These are phyloP conservation scores for Phytopythium boreale DNA, from an alignment of 352 stramenopile species.

Conservation along the genomic window DNA sequence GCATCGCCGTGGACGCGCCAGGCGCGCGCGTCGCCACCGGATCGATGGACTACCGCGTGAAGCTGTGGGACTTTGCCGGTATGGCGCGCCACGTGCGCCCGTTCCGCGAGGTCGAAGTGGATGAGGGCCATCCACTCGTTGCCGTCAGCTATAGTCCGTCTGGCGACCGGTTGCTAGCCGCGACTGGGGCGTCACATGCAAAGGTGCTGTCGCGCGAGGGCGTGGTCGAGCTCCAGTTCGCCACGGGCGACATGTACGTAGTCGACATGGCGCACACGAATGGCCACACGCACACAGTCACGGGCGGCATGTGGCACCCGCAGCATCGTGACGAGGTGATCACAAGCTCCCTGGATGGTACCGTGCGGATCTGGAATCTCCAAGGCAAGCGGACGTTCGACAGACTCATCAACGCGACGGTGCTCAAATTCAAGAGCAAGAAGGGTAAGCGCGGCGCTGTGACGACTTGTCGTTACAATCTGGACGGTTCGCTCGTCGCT, in stretches of 20 bases:
- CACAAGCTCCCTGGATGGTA: slow-evolving; percentile 78
- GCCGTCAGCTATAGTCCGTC: slow-evolving; percentile 80
- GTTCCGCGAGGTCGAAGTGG: slow-evolving; percentile 77
- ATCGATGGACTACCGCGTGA: slow-evolving; percentile 83
- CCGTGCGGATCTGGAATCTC: slow-evolving; percentile 73
- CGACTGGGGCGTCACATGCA: slow-evolving; percentile 68
- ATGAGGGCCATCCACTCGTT: slow-evolving; percentile 76
- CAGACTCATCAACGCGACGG: slow-evolving; percentile 78
- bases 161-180: slow-evolving; percentile 66
- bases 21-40: slow-evolving; percentile 71
- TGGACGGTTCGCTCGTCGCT: slow-evolving; percentile 55
- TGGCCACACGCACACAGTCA: slow-evolving; percentile 76
- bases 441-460: slow-evolving; percentile 68
- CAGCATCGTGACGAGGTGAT: slow-evolving; percentile 68
- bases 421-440: slow-evolving; percentile 84
- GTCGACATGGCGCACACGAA: slow-evolving; percentile 85
- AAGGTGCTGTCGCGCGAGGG: slow-evolving; percentile 79
- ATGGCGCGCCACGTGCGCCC: slow-evolving; percentile 79
- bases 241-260: slow-evolving; percentile 86
- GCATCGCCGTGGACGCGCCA: slow-evolving; percentile 65
- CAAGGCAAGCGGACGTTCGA: slow-evolving; percentile 65
- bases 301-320: slow-evolving; percentile 69
- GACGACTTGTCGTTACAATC: slow-evolving; percentile 67
- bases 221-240: slow-evolving; percentile 76
- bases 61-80: slow-evolving; percentile 86